Evolutionary conservation across 495 filamentous ascomycete species (phyloP).

Genomic region (Immersiella caudata): DNA sequence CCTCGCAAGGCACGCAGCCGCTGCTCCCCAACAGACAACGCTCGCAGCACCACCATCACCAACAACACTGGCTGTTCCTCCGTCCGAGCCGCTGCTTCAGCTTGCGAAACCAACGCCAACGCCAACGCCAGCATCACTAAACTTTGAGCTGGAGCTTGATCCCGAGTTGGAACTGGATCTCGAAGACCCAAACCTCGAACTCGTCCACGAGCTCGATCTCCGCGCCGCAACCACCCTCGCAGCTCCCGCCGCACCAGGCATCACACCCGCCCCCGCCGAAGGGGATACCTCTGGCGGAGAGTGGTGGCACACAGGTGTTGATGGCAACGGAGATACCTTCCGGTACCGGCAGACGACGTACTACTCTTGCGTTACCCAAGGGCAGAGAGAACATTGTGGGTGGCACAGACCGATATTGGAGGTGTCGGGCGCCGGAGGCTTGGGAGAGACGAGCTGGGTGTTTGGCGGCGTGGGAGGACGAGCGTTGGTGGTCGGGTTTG

Average conservation of each 20-base stretch:
- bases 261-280: constrained; percentile 5
- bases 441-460: neutral
- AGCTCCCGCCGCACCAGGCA: neutral
- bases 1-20: neutral
- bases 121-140: too few species aligned
- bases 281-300: neutral
- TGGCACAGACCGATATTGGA: constrained; percentile 49
- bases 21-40: neutral
- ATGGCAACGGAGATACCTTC: constrained; percentile 9
- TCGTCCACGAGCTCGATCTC: neutral
- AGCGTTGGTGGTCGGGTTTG: constrained; percentile 18
- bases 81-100: neutral
- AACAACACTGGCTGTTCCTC: neutral
- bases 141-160: neutral
- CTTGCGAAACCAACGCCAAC: neutral
- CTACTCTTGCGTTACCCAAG: constrained; percentile 43
- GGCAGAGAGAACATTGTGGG: constrained; percentile 43
- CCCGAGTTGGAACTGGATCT: neutral
- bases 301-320: constrained; percentile 15
- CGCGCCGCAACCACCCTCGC: neutral
- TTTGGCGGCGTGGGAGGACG: constrained; percentile 17
- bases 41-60: neutral
- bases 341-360: constrained; percentile 46
- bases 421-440: constrained; percentile 22
- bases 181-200: neutral